These are phyloP conservation scores for Phyllosticta paracitricarpa DNA, from an alignment of 2,329 filamentous ascomycete species.

Conservation along the genomic window DNA sequence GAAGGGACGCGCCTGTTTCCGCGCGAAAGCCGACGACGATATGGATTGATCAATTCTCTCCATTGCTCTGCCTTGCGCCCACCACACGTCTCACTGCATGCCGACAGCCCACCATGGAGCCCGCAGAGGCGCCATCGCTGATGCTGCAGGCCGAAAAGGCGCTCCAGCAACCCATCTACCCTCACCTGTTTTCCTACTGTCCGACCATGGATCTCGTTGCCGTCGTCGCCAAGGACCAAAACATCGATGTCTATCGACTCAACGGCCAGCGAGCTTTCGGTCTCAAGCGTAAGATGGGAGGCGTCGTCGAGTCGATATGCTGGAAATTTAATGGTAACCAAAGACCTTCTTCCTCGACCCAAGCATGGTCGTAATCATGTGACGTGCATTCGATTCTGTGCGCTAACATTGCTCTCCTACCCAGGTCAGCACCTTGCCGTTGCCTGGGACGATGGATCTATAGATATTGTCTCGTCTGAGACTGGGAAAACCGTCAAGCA, in stretches of 20 bases:
- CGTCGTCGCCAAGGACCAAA: constrained; percentile 56
- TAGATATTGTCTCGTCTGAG: constrained; percentile 68
- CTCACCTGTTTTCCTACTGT: constrained; percentile 60
- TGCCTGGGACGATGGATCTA: constrained; percentile 70
- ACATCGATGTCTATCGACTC: constrained; percentile 66
- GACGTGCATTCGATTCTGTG: not conserved
- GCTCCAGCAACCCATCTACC: constrained; percentile 39
- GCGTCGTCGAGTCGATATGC: constrained; percentile 27
- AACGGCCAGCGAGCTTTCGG: constrained; percentile 63
- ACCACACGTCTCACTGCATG: not conserved
- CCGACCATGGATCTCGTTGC: constrained; percentile 78
- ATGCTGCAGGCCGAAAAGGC: constrained; percentile 32
- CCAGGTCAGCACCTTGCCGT: constrained; percentile 68
- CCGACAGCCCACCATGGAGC: constrained; percentile 14
- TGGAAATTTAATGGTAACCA: constrained; percentile 37
- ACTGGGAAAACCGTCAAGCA: constrained; percentile 60
- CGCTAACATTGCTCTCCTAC: not conserved
- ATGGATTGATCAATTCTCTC: not conserved
- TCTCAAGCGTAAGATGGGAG: constrained; percentile 29
- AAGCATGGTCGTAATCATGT: constrained; percentile 1
- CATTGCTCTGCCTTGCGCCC: not conserved
- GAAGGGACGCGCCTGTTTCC: constrained; percentile 3
- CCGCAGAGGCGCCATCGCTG: constrained; percentile 15
- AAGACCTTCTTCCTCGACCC: not conserved
- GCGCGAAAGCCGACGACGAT: not conserved